These are phyloP conservation scores for Abortiporus biennis DNA, from an alignment of 1,284 basidiomycete species.

Conservation along the genomic window DNA sequence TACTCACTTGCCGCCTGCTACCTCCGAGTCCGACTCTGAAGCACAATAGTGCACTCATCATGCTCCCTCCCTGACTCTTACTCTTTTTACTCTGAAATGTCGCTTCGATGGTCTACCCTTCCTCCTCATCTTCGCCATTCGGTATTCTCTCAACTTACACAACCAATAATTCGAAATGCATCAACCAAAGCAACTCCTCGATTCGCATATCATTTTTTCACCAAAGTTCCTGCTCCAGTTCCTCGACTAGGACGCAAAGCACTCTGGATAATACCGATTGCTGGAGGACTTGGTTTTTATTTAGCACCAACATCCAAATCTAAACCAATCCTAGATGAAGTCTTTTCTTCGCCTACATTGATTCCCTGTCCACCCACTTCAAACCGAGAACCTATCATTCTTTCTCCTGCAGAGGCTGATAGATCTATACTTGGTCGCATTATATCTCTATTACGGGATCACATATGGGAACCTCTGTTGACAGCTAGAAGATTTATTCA, in stretches of 20 bases:
- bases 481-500: slow-evolving; percentile 83
- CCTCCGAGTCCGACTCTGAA: not conserved
- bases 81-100: slow-evolving; percentile 17
- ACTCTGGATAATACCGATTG: slow-evolving; percentile 52
- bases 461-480: slow-evolving; percentile 82
- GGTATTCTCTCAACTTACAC: slow-evolving; percentile 14
- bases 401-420: slow-evolving; percentile 60
- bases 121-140: slow-evolving; percentile 20
- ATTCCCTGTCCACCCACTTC: slow-evolving; percentile 43
- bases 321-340: slow-evolving; percentile 33
- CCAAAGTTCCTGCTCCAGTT: slow-evolving; percentile 15
- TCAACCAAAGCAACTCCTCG: slow-evolving; percentile 16
- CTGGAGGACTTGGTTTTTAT: slow-evolving; percentile 47
- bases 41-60: not conserved
- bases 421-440: slow-evolving; percentile 40
- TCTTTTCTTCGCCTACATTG: slow-evolving; percentile 54
- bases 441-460: slow-evolving; percentile 37
- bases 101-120: slow-evolving; percentile 20
- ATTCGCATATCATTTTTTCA: slow-evolving; percentile 21
- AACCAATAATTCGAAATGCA: slow-evolving; percentile 13
- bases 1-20: not conserved
- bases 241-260: slow-evolving; percentile 21
- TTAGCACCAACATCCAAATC: slow-evolving; percentile 30
- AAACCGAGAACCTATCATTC: slow-evolving; percentile 27
- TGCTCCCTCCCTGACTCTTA: not conserved